Evolutionary conservation across 2,329 filamentous ascomycete species (phyloP), one percentile per base, ranked within the genome.

Genomic region (Fusarium odoratissimum): DNA sequence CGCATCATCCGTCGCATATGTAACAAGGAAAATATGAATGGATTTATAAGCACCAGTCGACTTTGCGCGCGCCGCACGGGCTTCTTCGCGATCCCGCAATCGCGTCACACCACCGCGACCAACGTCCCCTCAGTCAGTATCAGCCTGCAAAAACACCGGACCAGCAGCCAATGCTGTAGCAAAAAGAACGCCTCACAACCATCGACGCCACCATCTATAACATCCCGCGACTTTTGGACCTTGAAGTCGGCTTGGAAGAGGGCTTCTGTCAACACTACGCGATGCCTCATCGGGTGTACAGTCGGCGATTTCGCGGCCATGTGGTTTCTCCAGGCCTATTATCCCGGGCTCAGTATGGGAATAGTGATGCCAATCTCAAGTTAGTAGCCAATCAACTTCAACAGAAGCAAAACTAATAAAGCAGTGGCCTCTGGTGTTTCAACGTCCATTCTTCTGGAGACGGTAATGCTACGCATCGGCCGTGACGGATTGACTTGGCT

Each of bases 221-320:
- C 58, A 12, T 73, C 58, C 4, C 12, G n/a, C 3, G 31, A 25
- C 0, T 84, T 84, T 52, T 84, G 83, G 83, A 30, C 51, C 2
- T 80, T 79, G 0, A 60, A 35, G 2, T 40, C 78, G 2, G 77
- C 81, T 1, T 90, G 88, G 87, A 81, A 79, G 31, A 80, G 88
- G n/a, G 86, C 88, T 1, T 80, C 81, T 0, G 75, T 90, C 71
- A 90, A 90, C 72, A 90, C 88, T 0, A 75, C 87, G 7, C 85
- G 87, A 11, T 90, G 88, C 66, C 82, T 90, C 3, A 78, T 87
- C 4, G 87, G 88, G 12, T 90, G 88, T 71, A 89, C 87, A 0
- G 45, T 81, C 1, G 88, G 88, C n/a, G 88, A 90, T 75, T 89
- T 89, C 67, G 84, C 86, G 3, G 83, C 86, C 1, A 84, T 90